These are phyloP conservation scores for Populus hybrid DNA, from an alignment of 441 rosid species.

Conservation along the genomic window DNA sequence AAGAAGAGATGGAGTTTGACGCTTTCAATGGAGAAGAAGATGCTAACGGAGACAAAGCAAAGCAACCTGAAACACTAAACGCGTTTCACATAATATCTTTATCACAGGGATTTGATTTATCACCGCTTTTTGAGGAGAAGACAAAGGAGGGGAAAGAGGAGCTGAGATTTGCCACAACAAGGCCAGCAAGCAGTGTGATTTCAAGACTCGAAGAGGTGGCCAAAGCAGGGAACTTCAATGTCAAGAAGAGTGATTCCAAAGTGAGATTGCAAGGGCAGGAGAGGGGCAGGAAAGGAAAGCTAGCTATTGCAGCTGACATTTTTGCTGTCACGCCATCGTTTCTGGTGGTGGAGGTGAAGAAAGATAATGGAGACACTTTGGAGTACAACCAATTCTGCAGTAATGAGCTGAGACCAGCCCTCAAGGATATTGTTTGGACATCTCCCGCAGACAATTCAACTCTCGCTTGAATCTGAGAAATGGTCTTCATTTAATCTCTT, in stretches of 20 bases:
- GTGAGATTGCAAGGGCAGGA: constrained; percentile 76
- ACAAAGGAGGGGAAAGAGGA: constrained; percentile 68
- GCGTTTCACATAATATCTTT: constrained; percentile 82
- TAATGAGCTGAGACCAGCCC: constrained; percentile 83
- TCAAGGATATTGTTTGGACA: constrained; percentile 81
- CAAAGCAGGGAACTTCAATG: constrained; percentile 52
- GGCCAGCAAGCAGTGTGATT: constrained; percentile 75
- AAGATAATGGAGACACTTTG: constrained; percentile 77
- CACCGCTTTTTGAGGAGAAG: constrained; percentile 77
- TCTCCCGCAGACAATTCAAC: constrained; percentile 27
- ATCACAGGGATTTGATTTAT: constrained; percentile 81
- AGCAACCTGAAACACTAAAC: constrained; percentile 51
- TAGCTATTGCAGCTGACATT: constrained; percentile 68
- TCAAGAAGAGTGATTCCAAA: constrained; percentile 65
- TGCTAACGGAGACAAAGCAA: constrained; percentile 27
- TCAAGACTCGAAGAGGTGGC: constrained; percentile 76
- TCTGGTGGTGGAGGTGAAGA: constrained; percentile 78
- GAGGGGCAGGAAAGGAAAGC: constrained; percentile 76
- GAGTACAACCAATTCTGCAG: constrained; percentile 86
- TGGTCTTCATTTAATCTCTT: too few species aligned
- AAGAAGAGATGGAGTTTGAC: constrained; percentile 39
- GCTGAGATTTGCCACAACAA: constrained; percentile 69
- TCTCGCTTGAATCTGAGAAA: not conserved
- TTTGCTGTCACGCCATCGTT: constrained; percentile 71
- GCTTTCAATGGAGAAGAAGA: constrained; percentile 8